These are phyloP conservation scores for Vaccinium corymbosum DNA, from an alignment of 148 eudicot species.

Conservation along the genomic window DNA sequence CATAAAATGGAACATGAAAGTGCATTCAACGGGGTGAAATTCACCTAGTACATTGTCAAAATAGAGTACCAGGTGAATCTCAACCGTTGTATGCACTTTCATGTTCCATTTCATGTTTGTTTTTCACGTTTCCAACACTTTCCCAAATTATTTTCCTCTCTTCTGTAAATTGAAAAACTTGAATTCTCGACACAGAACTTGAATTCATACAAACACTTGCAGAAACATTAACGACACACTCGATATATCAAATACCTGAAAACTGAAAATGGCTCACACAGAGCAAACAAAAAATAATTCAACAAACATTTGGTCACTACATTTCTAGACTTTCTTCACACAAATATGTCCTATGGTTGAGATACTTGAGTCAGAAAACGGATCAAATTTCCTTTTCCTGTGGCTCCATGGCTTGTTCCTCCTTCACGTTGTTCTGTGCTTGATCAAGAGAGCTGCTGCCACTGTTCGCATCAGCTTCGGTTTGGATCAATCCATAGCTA, in stretches of 20 bases:
- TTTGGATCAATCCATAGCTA: constrained; percentile 33
- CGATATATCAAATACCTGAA: not conserved
- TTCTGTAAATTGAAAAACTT: not conserved
- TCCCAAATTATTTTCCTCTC: not conserved
- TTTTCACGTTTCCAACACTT: too few relatives aligned
- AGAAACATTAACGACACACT: not conserved
- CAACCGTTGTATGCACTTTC: too few relatives aligned
- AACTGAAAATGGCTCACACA: not conserved
- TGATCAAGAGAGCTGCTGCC: not conserved
- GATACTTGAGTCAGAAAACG: not conserved
- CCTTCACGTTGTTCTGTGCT: not conserved
- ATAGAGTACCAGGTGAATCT: too few relatives aligned
- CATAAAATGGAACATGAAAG: too few relatives aligned
- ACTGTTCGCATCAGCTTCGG: constrained; percentile 15
- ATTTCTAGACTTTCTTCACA: not conserved
- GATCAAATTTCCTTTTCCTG: not conserved
- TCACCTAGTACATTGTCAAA: too few relatives aligned
- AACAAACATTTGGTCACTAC: not conserved
- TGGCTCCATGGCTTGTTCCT: not conserved
- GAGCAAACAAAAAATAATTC: not conserved
- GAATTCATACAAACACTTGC: not conserved
- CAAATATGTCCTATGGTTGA: not conserved
- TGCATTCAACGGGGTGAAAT: too few relatives aligned
- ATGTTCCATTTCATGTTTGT: too few relatives aligned
- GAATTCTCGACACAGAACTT: not conserved